Conservation (phyloP, 495 filamentous ascomycete species). For the Penicillium alfredii region DNA sequence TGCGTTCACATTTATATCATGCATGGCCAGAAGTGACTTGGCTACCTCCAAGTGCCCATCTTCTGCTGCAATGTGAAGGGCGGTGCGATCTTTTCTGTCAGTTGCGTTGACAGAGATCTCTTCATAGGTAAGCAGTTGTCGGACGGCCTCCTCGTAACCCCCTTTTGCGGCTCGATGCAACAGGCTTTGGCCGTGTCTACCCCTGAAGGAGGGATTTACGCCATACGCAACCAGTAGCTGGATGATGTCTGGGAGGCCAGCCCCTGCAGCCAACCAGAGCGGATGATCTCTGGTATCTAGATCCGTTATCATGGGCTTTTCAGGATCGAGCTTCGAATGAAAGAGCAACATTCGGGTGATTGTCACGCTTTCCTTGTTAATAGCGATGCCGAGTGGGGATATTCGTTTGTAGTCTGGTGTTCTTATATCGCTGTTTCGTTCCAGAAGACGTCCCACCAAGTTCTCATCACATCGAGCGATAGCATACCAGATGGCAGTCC, state of each 20-base stretch:
- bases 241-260: slow-evolving; percentile 5
- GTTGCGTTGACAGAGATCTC: slow-evolving; percentile 3
- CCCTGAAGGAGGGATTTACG: slow-evolving; percentile 1
- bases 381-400: not conserved
- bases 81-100: not conserved
- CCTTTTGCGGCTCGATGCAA: slow-evolving; percentile 5
- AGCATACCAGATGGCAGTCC: slow-evolving; percentile 2
- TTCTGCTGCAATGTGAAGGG: slow-evolving; percentile 2
- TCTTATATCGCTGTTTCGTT: slow-evolving; percentile 1
- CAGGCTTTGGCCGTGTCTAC: not conserved
- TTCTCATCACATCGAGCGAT: slow-evolving; percentile 1
- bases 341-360: slow-evolving; percentile 1
- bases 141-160: slow-evolving; percentile 1
- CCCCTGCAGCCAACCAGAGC: slow-evolving; percentile 1
- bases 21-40: too few species aligned
- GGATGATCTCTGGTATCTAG: not conserved
- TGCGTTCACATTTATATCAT: too few species aligned
- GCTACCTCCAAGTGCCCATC: too few species aligned
- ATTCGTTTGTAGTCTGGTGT: not conserved
- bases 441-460: slow-evolving; percentile 1
- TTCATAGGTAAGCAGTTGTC: slow-evolving; percentile 4
- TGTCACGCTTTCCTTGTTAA: not conserved
- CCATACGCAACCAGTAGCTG: slow-evolving; percentile 5
- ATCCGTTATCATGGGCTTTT: not conserved
- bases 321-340: not conserved